Conservation (phyloP, 2,329 filamentous ascomycete genomes). For the Alternaria gansuensis region DNA sequence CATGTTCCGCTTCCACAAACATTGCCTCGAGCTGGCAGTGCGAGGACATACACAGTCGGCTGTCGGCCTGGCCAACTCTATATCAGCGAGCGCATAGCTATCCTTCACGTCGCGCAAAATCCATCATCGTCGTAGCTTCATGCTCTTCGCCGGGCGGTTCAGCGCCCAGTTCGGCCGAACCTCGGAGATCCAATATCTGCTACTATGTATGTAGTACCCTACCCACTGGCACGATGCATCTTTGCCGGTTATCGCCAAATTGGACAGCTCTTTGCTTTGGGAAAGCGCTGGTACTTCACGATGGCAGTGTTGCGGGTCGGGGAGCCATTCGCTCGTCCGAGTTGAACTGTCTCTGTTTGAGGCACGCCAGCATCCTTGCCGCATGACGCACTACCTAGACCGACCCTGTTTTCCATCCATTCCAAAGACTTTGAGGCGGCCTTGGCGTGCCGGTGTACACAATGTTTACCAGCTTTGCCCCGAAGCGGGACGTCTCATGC, state of each 20-base stretch:
- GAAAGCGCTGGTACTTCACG: constrained; percentile 5
- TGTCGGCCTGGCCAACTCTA: background rate
- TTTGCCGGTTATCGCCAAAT: background rate
- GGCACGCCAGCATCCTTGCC: constrained; percentile 3
- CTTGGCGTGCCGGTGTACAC: constrained; percentile 13
- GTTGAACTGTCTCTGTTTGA: background rate
- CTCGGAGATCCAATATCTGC: background rate
- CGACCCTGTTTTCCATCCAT: background rate
- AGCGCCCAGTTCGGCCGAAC: background rate
- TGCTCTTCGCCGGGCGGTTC: background rate
- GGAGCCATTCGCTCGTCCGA: constrained; percentile 15
- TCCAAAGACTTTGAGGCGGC: constrained; percentile 1
- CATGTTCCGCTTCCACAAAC: background rate
- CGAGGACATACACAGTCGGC: background rate
- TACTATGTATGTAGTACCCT: background rate
- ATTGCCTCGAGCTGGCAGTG: background rate
- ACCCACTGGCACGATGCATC: constrained; percentile 1
- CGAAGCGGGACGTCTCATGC: constrained; percentile 8
- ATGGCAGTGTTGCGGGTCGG: constrained; percentile 11
- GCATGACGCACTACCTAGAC: constrained; percentile 17
- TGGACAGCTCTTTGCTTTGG: background rate
- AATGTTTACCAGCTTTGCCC: constrained; percentile 2
- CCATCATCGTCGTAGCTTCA: background rate
- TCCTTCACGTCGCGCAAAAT: background rate
- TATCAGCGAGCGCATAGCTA: background rate